Base-by-base conservation (phyloP, 2,329 filamentous ascomycete genomes). In the Neopestalotiopsis rosae region DNA sequence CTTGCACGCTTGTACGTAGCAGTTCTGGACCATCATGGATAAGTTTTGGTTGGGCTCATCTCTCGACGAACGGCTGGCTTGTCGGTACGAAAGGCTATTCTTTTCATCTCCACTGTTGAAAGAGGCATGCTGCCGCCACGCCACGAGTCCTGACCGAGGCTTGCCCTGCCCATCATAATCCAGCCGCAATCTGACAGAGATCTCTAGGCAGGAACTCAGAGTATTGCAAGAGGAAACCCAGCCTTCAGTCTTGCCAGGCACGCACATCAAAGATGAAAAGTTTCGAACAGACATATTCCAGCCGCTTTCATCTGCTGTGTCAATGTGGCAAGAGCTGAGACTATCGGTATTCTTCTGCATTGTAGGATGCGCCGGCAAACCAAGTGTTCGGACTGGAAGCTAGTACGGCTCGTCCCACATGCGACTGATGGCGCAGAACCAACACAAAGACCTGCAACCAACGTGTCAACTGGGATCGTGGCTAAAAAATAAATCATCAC, bases 331-430 rank as follows among this genome's bases (percentile, higher is more conserved):
- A 52, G 45, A 24, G 17, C 7, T 52, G 17, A 20, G 45, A 38
- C 34, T 38, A 38, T 20, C 45, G 45, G 45, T 20, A 52, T 52
- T 52, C 45, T 49, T 52, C 45, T 52, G 20, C 45, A 20, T 52
- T 17, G 32, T 30, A 20, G 59, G 59, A 62, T 62, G 59, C 59
- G 59, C n/a, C 59, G 14, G 32, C 32, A 32, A 62, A 62, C 32
- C 59, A 34, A 62, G 24, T 61, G 65, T 69, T 71, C 67, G 70
- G 69, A 71, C 59, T 62, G 30, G 30, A 30, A 62, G 59, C 59
- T 62, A 62, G 59, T 45, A 38, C 32, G 65, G 52, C 65, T 61
- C 52, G 64, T 62, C 42, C 64, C 67, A 66, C 67, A 38, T 24
- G 45, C 45, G 20, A 20, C 45, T 38, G 45, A 52, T 12, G 17